A percentile compares a stretch with the other conserved stretches of the same genome.
These are phyloP conservation scores for Auxenochlorella pyrenoidosa DNA, from an alignment of 139 green algal genomes.

Conservation along the genomic window DNA sequence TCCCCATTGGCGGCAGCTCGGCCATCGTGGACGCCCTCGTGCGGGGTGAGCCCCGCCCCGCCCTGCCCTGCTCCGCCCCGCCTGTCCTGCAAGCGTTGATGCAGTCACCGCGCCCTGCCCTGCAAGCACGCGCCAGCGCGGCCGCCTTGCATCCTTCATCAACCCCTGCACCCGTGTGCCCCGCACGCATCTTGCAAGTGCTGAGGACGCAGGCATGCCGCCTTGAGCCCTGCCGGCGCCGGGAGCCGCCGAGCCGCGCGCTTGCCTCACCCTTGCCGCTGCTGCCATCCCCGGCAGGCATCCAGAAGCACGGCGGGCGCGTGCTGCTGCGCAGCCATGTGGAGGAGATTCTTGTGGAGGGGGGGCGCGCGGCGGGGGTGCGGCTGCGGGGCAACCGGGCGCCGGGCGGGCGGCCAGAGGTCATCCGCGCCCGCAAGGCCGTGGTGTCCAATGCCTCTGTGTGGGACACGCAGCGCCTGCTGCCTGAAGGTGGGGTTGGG, in stretches of 20 bases:
- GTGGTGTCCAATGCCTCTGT: constrained; percentile 91
- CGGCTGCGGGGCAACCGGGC: constrained; percentile 7
- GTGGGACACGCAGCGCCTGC: constrained; percentile 91
- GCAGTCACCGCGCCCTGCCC: too few relatives aligned
- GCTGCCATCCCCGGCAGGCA: background rate
- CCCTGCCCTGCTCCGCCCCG: constrained; percentile 87
- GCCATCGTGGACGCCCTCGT: constrained; percentile 93
- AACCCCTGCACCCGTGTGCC: too few relatives aligned
- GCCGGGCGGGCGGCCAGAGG: background rate
- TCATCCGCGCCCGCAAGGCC: constrained; percentile 57
- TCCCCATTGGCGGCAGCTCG: constrained; percentile 86
- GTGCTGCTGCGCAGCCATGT: constrained; percentile 86
- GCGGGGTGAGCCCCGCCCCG: constrained; percentile 85
- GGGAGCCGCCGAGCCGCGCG: background rate
- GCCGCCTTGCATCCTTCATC: too few relatives aligned
- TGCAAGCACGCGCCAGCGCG: too few relatives aligned
- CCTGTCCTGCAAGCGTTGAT: too few relatives aligned
- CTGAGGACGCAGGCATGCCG: constrained; percentile 55
- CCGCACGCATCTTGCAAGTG: too few relatives aligned
- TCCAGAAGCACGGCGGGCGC: constrained; percentile 88
- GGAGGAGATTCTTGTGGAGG: constrained; percentile 75
- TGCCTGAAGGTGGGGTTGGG: constrained; percentile 58
- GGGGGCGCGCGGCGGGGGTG: constrained; percentile 15
- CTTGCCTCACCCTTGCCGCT: background rate
- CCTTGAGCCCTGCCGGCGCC: background rate